Evolutionary conservation across 2,329 filamentous ascomycete species (phyloP).

Genomic region (Sporothrix euskadiensis): DNA sequence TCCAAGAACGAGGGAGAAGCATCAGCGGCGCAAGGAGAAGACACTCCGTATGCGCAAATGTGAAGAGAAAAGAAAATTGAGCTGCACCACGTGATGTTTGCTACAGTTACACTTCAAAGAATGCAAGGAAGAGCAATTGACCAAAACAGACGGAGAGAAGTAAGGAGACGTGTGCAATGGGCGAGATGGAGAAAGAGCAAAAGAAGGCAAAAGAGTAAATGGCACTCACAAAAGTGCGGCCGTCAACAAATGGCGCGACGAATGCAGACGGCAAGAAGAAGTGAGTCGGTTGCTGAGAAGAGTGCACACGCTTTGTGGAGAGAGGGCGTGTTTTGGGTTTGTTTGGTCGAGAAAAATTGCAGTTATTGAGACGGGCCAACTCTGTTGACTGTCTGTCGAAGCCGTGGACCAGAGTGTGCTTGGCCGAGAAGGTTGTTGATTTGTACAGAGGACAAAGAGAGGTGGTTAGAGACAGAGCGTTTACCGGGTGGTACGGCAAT

Average conservation of each 20-base stretch:
- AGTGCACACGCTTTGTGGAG: conserved; percentile 6
- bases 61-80: not conserved
- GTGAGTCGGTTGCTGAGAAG: conserved; percentile 16
- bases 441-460: not conserved
- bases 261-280: not conserved
- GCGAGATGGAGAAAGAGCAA: not conserved
- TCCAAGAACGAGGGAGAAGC: not conserved
- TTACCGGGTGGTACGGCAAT: not conserved
- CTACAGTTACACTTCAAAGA: not conserved
- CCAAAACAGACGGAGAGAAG: not conserved
- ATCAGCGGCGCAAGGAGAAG: not conserved
- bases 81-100: not conserved
- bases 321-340: not conserved
- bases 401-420: not conserved
- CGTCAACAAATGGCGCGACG: not conserved
- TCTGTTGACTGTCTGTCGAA: not conserved
- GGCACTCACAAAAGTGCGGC: not conserved
- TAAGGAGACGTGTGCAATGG: not conserved
- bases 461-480: not conserved
- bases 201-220: not conserved
- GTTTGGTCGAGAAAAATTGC: not conserved
- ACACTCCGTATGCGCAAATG: not conserved
- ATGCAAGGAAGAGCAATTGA: not conserved
- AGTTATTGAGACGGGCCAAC: not conserved
- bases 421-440: not conserved